Evolutionary conservation across 2,329 filamentous ascomycete genomes (phyloP), one percentile per base, ranked within the genome.

Genomic region (Hypoxylon sp.): DNA sequence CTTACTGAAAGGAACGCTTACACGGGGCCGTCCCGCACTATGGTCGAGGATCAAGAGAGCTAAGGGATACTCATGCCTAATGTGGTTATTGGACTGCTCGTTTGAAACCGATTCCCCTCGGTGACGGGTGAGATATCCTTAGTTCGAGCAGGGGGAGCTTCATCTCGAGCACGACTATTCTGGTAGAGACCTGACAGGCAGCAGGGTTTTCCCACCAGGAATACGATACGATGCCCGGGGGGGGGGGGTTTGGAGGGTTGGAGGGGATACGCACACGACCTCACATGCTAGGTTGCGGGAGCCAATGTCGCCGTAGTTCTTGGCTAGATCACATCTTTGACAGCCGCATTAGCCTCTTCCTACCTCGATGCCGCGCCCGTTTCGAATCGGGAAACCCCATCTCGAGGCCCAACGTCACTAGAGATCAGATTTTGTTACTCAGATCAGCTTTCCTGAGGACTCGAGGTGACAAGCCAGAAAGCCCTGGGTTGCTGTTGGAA

Each of bases 251-350:
- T n/a, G n/a, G n/a, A n/a, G n/a, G n/a, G n/a, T n/a, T n/a, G n/a
- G n/a, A n/a, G n/a, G n/a, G n/a, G n/a, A n/a, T n/a, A n/a, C n/a
- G n/a, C n/a, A n/a, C n/a, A n/a, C n/a, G n/a, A n/a, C n/a, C 49
- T 55, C 55, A 59, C 46, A 42, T 15, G 20, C 20, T 61, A 43
- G 50, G 31, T 21, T 27, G 48, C 57, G 53, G 60, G 38, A 60
- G 42, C 54, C 58, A 61, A 61, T 61, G 58, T 64, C 42, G 55
- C 61, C 62, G 55, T 55, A 59, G 58, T 55, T 62, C 55, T 64
- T 62, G 61, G 61, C 58, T 56, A 63, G 60, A 61, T 62, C 61
- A 64, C 58, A 58, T 64, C 61, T 58, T 59, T 64, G 61, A 64
- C 61, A 64, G 61, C 61, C 61, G 61, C 61, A 64, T 59, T 64